Conservation (phyloP, 345 rosid genomes). For the Laguncularia racemosa region DNA sequence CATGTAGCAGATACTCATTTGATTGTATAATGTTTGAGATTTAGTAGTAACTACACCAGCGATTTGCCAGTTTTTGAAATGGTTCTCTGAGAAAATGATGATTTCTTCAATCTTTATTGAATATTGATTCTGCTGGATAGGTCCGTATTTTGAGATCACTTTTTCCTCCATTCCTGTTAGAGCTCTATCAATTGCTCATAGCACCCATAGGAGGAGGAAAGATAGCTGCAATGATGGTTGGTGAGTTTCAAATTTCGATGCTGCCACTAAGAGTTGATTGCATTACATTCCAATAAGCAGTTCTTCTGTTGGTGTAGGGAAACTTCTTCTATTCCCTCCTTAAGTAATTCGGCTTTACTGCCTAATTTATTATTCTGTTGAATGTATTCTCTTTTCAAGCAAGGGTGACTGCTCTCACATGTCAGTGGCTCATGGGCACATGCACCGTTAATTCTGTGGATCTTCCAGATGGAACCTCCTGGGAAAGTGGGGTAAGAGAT, state of each 20-base stretch:
- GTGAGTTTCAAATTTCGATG: conserved; percentile 34
- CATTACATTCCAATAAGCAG: background rate
- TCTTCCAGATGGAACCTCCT: conserved; percentile 67
- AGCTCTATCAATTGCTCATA: conserved; percentile 56
- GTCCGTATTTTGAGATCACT: conserved; percentile 61
- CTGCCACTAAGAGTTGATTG: background rate
- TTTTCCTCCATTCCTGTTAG: conserved; percentile 69
- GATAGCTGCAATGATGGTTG: conserved; percentile 79
- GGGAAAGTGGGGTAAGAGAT: conserved; percentile 57
- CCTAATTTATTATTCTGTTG: background rate
- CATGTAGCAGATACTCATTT: too few species aligned
- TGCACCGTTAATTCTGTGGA: conserved; percentile 66
- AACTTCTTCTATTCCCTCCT: background rate
- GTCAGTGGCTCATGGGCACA: conserved; percentile 94
- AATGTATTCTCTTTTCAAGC: conserved; percentile 29
- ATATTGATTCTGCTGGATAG: conserved; percentile 20
- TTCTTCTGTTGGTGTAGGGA: background rate
- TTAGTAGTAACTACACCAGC: too few species aligned
- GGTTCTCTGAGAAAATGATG: too few species aligned
- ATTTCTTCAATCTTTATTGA: too few species aligned
- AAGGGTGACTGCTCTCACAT: conserved; percentile 74
- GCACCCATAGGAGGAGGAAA: conserved; percentile 71
- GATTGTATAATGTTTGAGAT: too few species aligned
- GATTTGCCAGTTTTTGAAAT: too few species aligned
- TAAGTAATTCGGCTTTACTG: too few species aligned